phyloP scores from a whole-genome alignment of 495 filamentous ascomycete species.

The Hypoxylon crocopeplum region DNA sequence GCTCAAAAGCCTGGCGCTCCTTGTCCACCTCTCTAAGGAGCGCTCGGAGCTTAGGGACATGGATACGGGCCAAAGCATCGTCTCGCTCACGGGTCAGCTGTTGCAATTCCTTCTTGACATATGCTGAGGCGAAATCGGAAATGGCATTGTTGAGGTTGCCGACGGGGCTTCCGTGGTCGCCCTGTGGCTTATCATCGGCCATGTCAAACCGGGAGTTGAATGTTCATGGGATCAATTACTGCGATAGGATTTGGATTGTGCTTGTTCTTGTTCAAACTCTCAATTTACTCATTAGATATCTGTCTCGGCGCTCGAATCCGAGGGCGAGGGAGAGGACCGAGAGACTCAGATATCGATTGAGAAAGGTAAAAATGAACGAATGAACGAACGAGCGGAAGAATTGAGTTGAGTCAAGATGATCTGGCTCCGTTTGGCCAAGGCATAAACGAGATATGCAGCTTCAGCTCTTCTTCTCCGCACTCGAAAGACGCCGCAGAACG shows the following conservation, averaged over 20 bases:
- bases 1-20: constrained; percentile 37
- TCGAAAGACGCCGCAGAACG: constrained; percentile 19
- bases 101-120: constrained; percentile 38
- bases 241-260: no score
- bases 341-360: not conserved
- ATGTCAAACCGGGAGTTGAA: constrained; percentile 20
- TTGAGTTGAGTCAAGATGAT: constrained; percentile 11
- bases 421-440: constrained; percentile 19
- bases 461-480: constrained; percentile 33
- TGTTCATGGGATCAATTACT: constrained; percentile 2
- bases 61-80: constrained; percentile 35
- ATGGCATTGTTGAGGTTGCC: constrained; percentile 35
- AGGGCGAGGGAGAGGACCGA: not conserved
- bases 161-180: constrained; percentile 22
- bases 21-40: constrained; percentile 36
- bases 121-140: constrained; percentile 35
- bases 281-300: not conserved
- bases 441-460: constrained; percentile 26
- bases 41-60: constrained; percentile 34
- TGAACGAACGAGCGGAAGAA: constrained; percentile 16
- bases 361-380: constrained; percentile 1
- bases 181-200: constrained; percentile 31
- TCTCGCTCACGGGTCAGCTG: constrained; percentile 36
- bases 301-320: not conserved
- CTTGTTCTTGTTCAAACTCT: constrained; percentile 2